Percentiles rank a stretch among this genome's conserved stretches.
These are phyloP conservation scores for Penicillium sp. DNA, from an alignment of 2,329 filamentous ascomycete genomes.

Conservation along the genomic window DNA sequence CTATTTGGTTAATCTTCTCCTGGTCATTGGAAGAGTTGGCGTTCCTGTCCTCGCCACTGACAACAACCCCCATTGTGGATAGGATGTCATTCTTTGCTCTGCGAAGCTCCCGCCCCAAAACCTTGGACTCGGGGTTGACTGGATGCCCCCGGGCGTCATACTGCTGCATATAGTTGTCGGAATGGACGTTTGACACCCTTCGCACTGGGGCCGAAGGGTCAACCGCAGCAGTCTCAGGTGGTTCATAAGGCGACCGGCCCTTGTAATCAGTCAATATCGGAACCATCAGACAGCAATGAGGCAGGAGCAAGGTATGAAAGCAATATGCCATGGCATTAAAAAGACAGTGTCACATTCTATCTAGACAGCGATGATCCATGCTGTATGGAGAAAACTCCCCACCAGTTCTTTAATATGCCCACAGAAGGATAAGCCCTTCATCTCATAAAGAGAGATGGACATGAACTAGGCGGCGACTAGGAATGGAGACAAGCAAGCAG, in stretches of 20 bases:
- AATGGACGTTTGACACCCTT: conserved; percentile 29
- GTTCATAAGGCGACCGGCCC: conserved; percentile 48
- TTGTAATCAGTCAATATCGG: conserved; percentile 26
- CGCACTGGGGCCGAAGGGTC: conserved; percentile 22
- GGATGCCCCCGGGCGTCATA: conserved; percentile 51
- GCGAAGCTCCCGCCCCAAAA: conserved; percentile 39
- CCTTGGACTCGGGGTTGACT: conserved; percentile 43
- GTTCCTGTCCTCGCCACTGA: conserved; percentile 42
- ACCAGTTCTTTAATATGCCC: neutral
- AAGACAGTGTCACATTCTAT: neutral
- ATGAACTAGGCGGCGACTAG: neutral
- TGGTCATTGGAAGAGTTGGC: conserved; percentile 36
- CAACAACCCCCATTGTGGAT: conserved; percentile 49
- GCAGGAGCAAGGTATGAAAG: neutral
- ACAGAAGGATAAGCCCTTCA: neutral
- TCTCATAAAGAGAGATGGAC: neutral
- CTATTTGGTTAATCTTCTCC: conserved; percentile 38
- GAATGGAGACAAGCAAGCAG: neutral
- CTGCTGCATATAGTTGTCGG: conserved; percentile 47
- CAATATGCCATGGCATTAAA: neutral
- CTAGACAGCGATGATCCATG: neutral
- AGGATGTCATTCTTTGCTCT: conserved; percentile 53
- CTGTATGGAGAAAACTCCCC: neutral
- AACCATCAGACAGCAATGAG: neutral
- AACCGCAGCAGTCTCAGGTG: conserved; percentile 32